Evolutionary conservation across 2,329 filamentous ascomycete species (phyloP), one percentile per base, ranked within the genome.

Genomic region (Alternaria triticina): DNA sequence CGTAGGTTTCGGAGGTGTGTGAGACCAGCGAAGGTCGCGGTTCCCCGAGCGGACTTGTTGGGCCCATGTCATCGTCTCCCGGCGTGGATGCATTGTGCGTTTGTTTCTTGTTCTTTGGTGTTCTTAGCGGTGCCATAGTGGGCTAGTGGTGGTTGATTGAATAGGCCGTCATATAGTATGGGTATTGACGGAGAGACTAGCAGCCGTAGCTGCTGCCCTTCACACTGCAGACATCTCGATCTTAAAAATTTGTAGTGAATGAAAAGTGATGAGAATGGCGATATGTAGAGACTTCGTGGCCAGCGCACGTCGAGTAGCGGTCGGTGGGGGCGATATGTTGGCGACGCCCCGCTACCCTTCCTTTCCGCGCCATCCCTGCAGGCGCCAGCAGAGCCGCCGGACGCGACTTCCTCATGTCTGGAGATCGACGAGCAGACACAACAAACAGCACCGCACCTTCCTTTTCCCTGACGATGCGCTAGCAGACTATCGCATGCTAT

Each of bases 1-100:
- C 88, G 82, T 97, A 97, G 62, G 70, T 70, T 75, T 94, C 84
- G 62, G 86, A 86, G 44, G 82, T 81, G 72, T 67, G 77, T 65
- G 70, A 67, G 28, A 63, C 66, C 44, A 79, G 71, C 36, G 75
- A 69, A 46, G 74, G 73, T 46, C 76, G 66, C 56, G 78, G 73
- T 6, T 75, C 70, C 46, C 70, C 70, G 11, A 65, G 60, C 72
- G 74, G 66, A 44, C 72, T 77, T 30, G 67, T 71, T 54, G 71
- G 61, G 10, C 62, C 66, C 52, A 67, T 63, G 50, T 68, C 66
- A 23, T 65, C 57, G 45, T 64, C 71, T 68, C 73, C 74, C 40
- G 71, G 66, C 15, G 73, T 72, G 23, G 72, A 74, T 71, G 71
- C 74, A 76, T 77, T 72, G 45, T 75, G 68, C 65, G 73, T 67